phyloP scores from a whole-genome alignment of 495 filamentous ascomycete genomes.

The Coniosporium apollinis region DNA sequence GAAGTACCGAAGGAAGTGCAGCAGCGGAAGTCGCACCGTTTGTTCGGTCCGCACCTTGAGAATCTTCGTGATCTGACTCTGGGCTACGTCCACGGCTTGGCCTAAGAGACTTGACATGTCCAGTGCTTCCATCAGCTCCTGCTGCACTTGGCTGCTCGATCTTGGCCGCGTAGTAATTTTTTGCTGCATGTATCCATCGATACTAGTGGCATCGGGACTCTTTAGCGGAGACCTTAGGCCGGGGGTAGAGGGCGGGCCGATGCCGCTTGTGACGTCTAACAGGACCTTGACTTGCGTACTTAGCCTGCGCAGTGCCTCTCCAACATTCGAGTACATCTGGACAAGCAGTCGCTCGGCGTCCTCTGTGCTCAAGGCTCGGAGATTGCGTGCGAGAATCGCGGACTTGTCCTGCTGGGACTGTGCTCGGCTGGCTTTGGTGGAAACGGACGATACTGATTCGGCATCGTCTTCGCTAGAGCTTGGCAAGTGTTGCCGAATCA shows the following conservation, averaged over 20 bases:
- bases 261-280: slow-evolving; percentile 80
- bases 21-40: slow-evolving; percentile 51
- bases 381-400: slow-evolving; percentile 73
- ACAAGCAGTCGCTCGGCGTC: slow-evolving; percentile 77
- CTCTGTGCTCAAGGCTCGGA: slow-evolving; percentile 65
- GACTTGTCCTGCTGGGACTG: slow-evolving; percentile 78
- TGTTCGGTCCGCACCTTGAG: slow-evolving; percentile 84
- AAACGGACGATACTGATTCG: slow-evolving; percentile 75
- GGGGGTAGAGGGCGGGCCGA: slow-evolving; percentile 25
- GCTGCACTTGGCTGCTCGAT: slow-evolving; percentile 31
- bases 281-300: slow-evolving; percentile 86
- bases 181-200: slow-evolving; percentile 9
- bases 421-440: slow-evolving; percentile 56
- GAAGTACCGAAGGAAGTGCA: slow-evolving; percentile 78
- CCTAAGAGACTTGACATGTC: slow-evolving; percentile 92
- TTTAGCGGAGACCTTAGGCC: slow-evolving; percentile 11
- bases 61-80: slow-evolving; percentile 81
- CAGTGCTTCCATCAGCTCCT: slow-evolving; percentile 67
- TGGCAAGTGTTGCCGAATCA: slow-evolving; percentile 74
- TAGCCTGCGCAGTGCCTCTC: slow-evolving; percentile 70
- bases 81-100: slow-evolving; percentile 81
- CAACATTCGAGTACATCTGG: slow-evolving; percentile 69
- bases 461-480: slow-evolving; percentile 86
- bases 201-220: slow-evolving; percentile 13
- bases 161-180: not conserved